Base-by-base conservation (phyloP, 257 asterid genomes). In the Primulina huaijiensis region DNA sequence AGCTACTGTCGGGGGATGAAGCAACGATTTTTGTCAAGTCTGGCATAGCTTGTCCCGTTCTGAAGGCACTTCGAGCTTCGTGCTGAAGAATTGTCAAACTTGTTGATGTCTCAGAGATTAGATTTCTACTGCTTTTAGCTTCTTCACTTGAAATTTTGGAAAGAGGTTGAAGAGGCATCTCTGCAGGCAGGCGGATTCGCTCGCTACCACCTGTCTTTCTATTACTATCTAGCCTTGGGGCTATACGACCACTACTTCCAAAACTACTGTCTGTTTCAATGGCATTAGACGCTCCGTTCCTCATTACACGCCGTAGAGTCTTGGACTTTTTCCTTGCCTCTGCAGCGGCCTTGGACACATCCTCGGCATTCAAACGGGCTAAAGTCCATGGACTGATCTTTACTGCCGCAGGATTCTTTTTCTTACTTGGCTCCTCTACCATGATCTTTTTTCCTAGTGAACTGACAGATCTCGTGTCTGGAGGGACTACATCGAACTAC, bases 311-410 rank as follows among this genome's bases (percentile, higher is more conserved):
- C 65, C 89, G 92, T 60, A 88, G 77, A 62, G 89, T 82, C 82
- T 88, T 94, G 33, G 99, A 94, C 80, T 85, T 91, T 79, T 84
- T 91, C 65, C 98, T 82, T 8, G 98, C 96, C 79, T 94, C 99
- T 11, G 98, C 96, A 74, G 99, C 99, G 21, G 95, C 97, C 74
- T 89, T 91, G 2, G 99, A 75, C 14, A 91, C 97, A 35, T 91
- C 97, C 29, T 94, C 97, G 0, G 98, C 88, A 21, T 94, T 91
- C 71, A 94, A 68, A 11, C 98, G 87, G 16, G 99, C 97, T 69
- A 94, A 70, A 2, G 97, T 77, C 99, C 99, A 94, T 3, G 99
- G 97, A 65, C 98, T 94, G 77, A 94, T 94, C 85, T 91, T 94
- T 21, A 91, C 98, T 4, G 97, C 83, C 7, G 84, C 82, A 0